These are phyloP conservation scores for Eimeria praecox DNA, from an alignment of 169 alveolate genomes.

Conservation along the genomic window DNA sequence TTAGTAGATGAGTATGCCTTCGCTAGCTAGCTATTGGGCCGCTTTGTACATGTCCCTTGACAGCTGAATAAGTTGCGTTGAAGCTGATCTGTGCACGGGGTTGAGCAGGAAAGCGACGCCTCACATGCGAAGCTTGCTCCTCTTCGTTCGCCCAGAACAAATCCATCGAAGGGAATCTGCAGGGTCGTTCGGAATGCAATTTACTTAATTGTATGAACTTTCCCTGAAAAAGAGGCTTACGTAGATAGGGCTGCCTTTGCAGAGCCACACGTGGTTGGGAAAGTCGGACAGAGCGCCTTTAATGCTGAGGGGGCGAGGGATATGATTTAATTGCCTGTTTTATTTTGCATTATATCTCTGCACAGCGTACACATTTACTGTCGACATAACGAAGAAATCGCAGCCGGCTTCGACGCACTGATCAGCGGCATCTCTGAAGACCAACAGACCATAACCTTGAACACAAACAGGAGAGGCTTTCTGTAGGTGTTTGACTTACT, in stretches of 20 bases:
- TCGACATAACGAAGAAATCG: slow-evolving; percentile 68
- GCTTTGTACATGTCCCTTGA: slow-evolving; percentile 23
- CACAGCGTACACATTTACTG: slow-evolving; percentile 41
- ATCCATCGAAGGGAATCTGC: slow-evolving; percentile 68
- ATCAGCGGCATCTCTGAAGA: slow-evolving; percentile 68
- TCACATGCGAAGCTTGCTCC: slow-evolving; percentile 55
- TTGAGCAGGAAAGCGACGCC: background rate
- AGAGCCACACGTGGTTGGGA: slow-evolving; percentile 66
- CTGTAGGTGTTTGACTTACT: slow-evolving; percentile 9
- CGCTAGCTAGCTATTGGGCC: slow-evolving; percentile 2
- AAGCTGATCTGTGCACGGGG: background rate
- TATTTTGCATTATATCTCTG: background rate
- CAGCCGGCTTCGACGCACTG: slow-evolving; percentile 70
- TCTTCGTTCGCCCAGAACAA: slow-evolving; percentile 51
- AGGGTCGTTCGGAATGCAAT: background rate
- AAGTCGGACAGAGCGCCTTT: slow-evolving; percentile 57
- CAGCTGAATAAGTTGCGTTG: background rate
- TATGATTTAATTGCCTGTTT: background rate
- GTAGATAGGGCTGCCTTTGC: slow-evolving; percentile 54
- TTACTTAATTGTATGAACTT: background rate
- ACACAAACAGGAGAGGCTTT: too few species aligned
- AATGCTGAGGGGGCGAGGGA: background rate
- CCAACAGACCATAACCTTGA: background rate
- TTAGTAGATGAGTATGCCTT: background rate
- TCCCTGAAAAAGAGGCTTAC: background rate